Evolutionary conservation across 257 asterid genomes (phyloP), one percentile per base, ranked within the genome.

Genomic region (Linderniella brevidens): DNA sequence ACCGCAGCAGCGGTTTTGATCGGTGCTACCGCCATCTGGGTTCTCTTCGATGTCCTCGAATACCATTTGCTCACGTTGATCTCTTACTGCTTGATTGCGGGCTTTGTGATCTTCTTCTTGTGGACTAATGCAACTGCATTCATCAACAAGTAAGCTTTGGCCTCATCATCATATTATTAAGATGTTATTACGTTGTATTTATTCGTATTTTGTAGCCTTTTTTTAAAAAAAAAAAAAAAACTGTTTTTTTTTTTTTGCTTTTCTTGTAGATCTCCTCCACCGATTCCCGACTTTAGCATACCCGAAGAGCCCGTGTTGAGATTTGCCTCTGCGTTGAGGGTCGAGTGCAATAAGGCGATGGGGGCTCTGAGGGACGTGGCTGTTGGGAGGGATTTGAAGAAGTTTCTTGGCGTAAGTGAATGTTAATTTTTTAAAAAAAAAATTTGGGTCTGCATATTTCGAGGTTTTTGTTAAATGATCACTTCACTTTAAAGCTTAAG

Each of bases 41-140:
- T 90, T 60, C 52, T 88, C 57, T 84, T 88, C 64, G 92, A 88
- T 52, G 82, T 80, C 37, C 40, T 84, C 0, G 97, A 84, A 36
- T 88, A 70, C 68, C 80, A 65, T 61, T 65, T 83, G 48, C 77
- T 88, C 60, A 51, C 80, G 5, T 45, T 84, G 61, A 56, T 84
- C 57, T 88, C 84, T 53, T 80, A 80, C 57, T 66, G 66, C 36
- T 57, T 75, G 64, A 88, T 88, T 35, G 58, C 76, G 60, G 79
- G 58, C 35, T 62, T 88, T 39, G 74, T 72, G 15, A 58, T 60
- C 29, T 49, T 75, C 58, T 90, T 81, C 62, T 53, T 90, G 62
- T 90, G 83, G 88, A 74, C 92, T 20, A 81, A 68, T 36, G 83
- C 73, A 17, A 54, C 75, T 58, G 54, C 68, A 47, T 85, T 90